Percentiles rank a stretch among this genome's conserved stretches.
Evolutionary conservation across 1,284 basidiomycete genomes (phyloP).

Genomic region (Ustilago curta): DNA sequence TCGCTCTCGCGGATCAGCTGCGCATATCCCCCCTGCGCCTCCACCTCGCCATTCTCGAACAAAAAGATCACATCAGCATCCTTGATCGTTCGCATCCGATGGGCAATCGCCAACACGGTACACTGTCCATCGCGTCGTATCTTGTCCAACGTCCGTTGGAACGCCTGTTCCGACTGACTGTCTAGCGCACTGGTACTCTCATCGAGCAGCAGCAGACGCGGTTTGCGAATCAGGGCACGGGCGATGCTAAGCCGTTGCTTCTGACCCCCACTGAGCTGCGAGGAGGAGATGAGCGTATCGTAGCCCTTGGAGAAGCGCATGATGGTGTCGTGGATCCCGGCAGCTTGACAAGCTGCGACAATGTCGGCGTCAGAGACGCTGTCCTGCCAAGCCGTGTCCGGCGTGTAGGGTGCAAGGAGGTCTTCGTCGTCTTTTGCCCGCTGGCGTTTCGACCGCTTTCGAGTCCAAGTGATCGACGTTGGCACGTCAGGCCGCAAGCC

Average conservation of each 20-base stretch:
- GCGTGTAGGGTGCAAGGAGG: constrained; percentile 27
- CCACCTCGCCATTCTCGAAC: constrained; percentile 52
- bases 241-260: constrained; percentile 63
- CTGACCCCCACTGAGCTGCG: constrained; percentile 65
- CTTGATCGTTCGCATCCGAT: constrained; percentile 62
- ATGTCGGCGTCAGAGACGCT: constrained; percentile 19
- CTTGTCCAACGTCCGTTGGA: constrained; percentile 51
- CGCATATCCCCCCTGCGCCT: constrained; percentile 55
- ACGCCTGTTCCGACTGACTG: constrained; percentile 59
- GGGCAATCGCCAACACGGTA: constrained; percentile 64
- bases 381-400: constrained; percentile 26
- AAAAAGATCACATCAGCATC: constrained; percentile 63
- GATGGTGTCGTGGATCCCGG: constrained; percentile 78
- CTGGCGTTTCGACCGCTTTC: constrained; percentile 30
- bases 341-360: constrained; percentile 16
- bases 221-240: constrained; percentile 62
- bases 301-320: constrained; percentile 88
- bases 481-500: constrained; percentile 34
- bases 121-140: constrained; percentile 52
- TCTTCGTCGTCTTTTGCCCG: constrained; percentile 60
- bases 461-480: constrained; percentile 18
- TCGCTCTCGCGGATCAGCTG: constrained; percentile 39
- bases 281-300: constrained; percentile 73
- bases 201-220: constrained; percentile 58
- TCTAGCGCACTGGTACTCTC: constrained; percentile 67